phyloP scores from a whole-genome alignment of 805 yeast species.

The Jamesozyma jinghongensis region DNA sequence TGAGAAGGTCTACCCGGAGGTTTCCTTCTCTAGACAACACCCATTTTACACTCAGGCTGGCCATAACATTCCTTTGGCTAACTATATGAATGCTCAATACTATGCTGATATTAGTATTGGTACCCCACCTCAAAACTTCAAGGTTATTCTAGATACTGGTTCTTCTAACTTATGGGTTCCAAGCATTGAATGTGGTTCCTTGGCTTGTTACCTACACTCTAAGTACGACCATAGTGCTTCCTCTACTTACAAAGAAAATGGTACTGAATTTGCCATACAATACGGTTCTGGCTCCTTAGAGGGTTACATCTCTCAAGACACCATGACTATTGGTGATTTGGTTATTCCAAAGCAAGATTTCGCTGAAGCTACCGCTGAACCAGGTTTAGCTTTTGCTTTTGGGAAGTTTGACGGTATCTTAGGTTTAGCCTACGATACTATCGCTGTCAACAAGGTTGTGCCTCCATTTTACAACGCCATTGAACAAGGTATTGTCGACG shows the following conservation, averaged over 20 bases:
- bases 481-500: conserved; percentile 69
- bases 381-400: conserved; percentile 95
- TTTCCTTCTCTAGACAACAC: conserved; percentile 22
- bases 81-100: conserved; percentile 94
- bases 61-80: conserved; percentile 78
- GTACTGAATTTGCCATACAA: conserved; percentile 72
- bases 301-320: conserved; percentile 86
- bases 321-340: conserved; percentile 65
- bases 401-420: conserved; percentile 98
- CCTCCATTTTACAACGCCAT: conserved; percentile 94
- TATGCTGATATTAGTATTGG: conserved; percentile 86
- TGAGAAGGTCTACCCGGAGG: conserved; percentile 37
- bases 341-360: conserved; percentile 82
- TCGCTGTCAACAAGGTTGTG: conserved; percentile 78
- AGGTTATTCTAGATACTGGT: conserved; percentile 94
- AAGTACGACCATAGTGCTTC: conserved; percentile 82
- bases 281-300: conserved; percentile 92
- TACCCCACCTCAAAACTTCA: conserved; percentile 87
- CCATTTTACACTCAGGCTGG: conserved; percentile 28
- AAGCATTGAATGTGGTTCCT: conserved; percentile 73
- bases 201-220: conserved; percentile 90
- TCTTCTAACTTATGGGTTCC: conserved; percentile 98
- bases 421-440: conserved; percentile 89
- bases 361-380: conserved; percentile 96
- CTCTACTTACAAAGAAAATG: conserved; percentile 79